phyloP scores from a whole-genome alignment of 2,329 filamentous ascomycete species.

The Arthrobotrys iridis region DNA sequence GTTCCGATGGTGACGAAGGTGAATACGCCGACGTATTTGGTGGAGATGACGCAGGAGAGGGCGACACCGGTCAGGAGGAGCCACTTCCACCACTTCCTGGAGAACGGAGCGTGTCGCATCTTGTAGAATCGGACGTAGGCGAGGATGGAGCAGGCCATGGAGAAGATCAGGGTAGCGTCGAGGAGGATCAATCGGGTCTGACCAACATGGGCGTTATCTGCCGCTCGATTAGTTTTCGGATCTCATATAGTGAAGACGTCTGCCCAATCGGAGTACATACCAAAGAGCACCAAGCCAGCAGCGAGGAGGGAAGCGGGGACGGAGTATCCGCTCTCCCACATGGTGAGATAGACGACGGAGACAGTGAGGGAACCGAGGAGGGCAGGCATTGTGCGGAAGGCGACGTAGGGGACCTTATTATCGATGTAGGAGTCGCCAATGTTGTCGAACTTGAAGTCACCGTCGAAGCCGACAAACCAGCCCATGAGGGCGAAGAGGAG shows the following conservation, averaged over 20 bases:
- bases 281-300: slow-evolving; percentile 82
- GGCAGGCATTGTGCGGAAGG: slow-evolving; percentile 91
- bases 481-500: slow-evolving; percentile 96
- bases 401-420: slow-evolving; percentile 97
- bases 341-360: slow-evolving; percentile 92
- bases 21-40: slow-evolving; percentile 96
- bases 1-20: slow-evolving; percentile 97
- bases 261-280: slow-evolving; percentile 40
- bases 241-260: neutral
- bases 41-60: slow-evolving; percentile 96
- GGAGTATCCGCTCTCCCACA: slow-evolving; percentile 99
- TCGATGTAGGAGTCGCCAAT: slow-evolving; percentile 98
- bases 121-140: slow-evolving; percentile 99
- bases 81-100: slow-evolving; percentile 99
- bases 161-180: slow-evolving; percentile 90
- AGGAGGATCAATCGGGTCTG: slow-evolving; percentile 95
- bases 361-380: slow-evolving; percentile 91
- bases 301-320: slow-evolving; percentile 90
- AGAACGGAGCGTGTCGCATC: slow-evolving; percentile 85
- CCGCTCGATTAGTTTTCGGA: neutral
- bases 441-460: slow-evolving; percentile 97
- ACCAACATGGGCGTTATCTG: slow-evolving; percentile 94
- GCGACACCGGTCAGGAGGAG: slow-evolving; percentile 92
- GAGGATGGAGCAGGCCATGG: slow-evolving; percentile 93
- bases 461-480: slow-evolving; percentile 97